Conservation (phyloP, 257 asterid species). For the Prunella vulgaris region DNA sequence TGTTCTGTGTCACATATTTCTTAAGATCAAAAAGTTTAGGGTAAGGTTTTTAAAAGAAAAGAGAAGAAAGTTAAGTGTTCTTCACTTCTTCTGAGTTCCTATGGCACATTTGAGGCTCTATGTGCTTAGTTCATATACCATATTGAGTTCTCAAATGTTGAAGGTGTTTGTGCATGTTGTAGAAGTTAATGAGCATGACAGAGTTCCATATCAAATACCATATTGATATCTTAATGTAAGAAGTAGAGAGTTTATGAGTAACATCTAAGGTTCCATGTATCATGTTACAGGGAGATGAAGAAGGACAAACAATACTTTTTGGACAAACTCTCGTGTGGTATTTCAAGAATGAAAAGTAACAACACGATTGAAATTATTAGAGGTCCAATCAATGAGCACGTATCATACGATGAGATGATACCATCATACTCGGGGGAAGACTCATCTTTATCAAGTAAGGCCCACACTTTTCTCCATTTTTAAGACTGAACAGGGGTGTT, state of each 20-base stretch:
- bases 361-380: constrained; percentile 36
- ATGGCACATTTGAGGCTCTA: neutral
- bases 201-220: no score
- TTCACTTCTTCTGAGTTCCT: neutral
- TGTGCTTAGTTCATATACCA: no score
- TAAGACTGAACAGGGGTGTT: neutral
- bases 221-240: neutral
- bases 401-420: constrained; percentile 66
- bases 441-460: constrained; percentile 32
- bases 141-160: no score
- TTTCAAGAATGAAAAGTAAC: constrained; percentile 50
- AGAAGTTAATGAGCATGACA: no score
- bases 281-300: constrained; percentile 57
- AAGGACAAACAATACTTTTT: constrained; percentile 54
- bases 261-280: neutral
- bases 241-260: neutral
- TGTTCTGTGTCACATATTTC: no score
- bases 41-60: neutral
- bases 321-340: constrained; percentile 57
- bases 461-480: neutral
- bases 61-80: neutral
- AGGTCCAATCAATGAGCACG: constrained; percentile 34
- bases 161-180: no score
- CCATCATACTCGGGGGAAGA: constrained; percentile 55
- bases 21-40: neutral